Conservation (phyloP, 768 basidiomycete species). For the Lactifluus pinguis region DNA sequence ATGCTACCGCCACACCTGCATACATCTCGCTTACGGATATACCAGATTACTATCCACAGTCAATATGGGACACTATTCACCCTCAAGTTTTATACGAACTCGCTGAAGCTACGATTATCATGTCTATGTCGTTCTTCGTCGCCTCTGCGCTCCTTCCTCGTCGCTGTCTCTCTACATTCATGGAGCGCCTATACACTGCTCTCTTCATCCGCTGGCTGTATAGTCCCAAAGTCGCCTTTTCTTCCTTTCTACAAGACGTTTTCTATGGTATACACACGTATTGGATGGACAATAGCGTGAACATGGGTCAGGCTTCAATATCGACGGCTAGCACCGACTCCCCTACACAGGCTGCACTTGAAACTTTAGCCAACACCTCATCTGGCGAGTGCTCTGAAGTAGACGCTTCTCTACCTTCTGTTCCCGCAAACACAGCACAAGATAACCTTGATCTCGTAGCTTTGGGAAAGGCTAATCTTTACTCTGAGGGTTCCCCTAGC, state of each 20-base stretch:
- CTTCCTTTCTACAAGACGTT: conserved; percentile 11
- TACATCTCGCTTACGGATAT: not conserved
- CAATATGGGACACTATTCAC: conserved; percentile 2
- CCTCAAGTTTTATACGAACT: conserved; percentile 6
- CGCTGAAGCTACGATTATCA: conserved; percentile 4
- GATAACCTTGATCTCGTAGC: not conserved
- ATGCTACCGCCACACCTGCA: not conserved
- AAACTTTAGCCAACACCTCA: not conserved
- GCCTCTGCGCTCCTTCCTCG: not conserved
- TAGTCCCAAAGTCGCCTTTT: not conserved
- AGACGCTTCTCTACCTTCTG: not conserved
- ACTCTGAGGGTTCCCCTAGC: not conserved
- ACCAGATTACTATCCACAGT: not conserved
- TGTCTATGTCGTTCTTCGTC: conserved; percentile 8
- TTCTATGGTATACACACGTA: conserved; percentile 3
- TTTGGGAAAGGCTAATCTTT: not conserved
- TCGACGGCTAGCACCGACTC: not conserved
- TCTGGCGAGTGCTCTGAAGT: not conserved
- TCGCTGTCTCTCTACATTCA: not conserved
- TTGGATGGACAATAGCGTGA: conserved; percentile 10
- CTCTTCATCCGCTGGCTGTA: conserved; percentile 5
- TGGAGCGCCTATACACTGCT: conserved; percentile 8
- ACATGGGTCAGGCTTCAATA: not conserved
- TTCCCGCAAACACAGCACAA: not conserved
- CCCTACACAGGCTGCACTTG: not conserved